Evolutionary conservation across 2,329 filamentous ascomycete genomes (phyloP), one percentile per base, ranked within the genome.

Genomic region (Aspergillus tanneri): DNA sequence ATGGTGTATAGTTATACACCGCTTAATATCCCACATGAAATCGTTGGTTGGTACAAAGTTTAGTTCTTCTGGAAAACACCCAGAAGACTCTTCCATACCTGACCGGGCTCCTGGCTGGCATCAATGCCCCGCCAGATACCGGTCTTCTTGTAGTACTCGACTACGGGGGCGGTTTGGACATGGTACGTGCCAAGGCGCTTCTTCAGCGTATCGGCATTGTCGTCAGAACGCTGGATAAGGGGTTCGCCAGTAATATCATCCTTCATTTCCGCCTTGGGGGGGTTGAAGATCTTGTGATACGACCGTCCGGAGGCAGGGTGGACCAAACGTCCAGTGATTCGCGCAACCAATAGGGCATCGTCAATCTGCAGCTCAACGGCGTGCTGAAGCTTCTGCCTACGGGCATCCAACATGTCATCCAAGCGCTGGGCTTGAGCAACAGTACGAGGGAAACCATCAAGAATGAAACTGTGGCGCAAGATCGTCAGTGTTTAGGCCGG

Each of bases 241-340:
- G 92, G 91, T 81, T 99, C 93, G 72, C 93, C 93, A 16, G 93
- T 97, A 60, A 96, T 74, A 73, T 99, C 93, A 74, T 99, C 93
- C 70, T 85, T 95, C 93, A 97, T 97, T 58, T 82, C 66, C 63
- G 84, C 76, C 84, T 96, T 96, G 65, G 93, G 93, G 43, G 93
- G 93, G 83, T 96, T 97, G 85, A 99, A 99, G 73, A 93, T 87
- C 76, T 87, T 93, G 84, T 99, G 93, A 80, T 99, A 99, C 61
- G 88, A 90, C 67, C 93, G 90, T 59, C 93, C 93, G 47, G 91
- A 96, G 43, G 92, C 92, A 49, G 92, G 92, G 81, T 99, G 93
- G 63, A 99, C 80, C 54, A 99, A 81, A 66, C 93, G 92, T 65
- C 93, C 93, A 53, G 93, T 99, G 74, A 99, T 97, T 67, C 93